A percentile compares a stretch with the other conserved stretches of the same genome.
These are phyloP conservation scores for Eucalyptus fibrosa DNA, from an alignment of 345 rosid species.

Conservation along the genomic window DNA sequence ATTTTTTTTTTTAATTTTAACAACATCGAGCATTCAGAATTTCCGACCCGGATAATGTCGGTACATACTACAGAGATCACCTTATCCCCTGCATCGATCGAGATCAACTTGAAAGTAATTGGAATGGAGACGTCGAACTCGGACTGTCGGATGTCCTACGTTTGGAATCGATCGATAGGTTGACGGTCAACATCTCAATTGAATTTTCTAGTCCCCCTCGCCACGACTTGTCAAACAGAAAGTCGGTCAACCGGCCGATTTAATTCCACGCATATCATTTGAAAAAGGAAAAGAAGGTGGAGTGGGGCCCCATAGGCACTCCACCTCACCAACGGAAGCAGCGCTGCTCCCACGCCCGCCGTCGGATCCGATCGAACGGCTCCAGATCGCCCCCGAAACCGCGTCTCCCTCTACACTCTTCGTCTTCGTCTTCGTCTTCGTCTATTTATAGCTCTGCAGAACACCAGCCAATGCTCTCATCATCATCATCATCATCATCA, in stretches of 20 bases:
- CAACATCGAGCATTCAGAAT: accelerated
- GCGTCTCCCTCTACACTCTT: not conserved
- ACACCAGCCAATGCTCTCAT: not conserved
- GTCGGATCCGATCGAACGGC: not conserved
- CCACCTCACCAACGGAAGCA: not conserved
- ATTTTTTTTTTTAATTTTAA: not conserved
- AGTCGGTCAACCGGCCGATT: not conserved
- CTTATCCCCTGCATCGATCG: not conserved
- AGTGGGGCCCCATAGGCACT: not conserved
- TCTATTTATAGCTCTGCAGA: not conserved
- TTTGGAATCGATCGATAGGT: not conserved
- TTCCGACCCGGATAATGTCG: accelerated
- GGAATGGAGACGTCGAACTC: not conserved
- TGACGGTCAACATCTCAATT: not conserved
- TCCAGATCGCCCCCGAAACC: not conserved
- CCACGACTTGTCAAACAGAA: not conserved
- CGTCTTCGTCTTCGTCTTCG: not conserved
- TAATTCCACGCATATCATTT: too few relatives aligned
- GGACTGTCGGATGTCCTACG: not conserved
- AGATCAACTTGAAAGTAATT: not conserved
- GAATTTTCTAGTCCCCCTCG: not conserved
- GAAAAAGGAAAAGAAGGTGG: not conserved
- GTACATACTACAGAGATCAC: not conserved
- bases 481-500: not conserved
- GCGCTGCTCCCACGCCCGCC: not conserved